Evolutionary conservation across 2,329 filamentous ascomycete species (phyloP), one percentile per base, ranked within the genome.

Genomic region (Chaetomiaceae sp.): DNA sequence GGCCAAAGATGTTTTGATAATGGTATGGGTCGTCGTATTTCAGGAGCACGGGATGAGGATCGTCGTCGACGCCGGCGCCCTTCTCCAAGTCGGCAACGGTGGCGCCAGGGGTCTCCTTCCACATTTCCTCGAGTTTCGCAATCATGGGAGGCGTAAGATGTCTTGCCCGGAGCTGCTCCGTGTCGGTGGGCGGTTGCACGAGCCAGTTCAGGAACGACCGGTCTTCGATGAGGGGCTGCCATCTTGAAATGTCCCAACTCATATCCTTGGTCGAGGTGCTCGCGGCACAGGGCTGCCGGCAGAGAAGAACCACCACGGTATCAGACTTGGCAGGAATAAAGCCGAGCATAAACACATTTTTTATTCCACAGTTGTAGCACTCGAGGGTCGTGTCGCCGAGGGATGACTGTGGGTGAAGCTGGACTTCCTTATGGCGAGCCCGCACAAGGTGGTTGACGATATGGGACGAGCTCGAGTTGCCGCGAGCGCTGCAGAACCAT

Each of bases 321-420:
- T 99, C 95, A 10, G 94, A 97, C 69, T 99, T 99, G 52, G 94
- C 94, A 9, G 94, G 95, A 62, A 99, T 99, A 69, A 99, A 99
- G 6, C 94, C 94, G 25, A 99, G 85, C 32, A 97, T 78, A 64
- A 99, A 99, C 44, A 96, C 92, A 69, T 99, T 99, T 75, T 96
- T 97, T n/a, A 90, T 96, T 42, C 92, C 94, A 71, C 94, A 99
- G 73, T 96, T 97, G 76, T 99, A 99, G 74, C 94, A 99, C 75
- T 99, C 94, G 58, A 99, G 81, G 33, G 95, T 89, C 1, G 94
- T 99, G 68, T 99, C 95, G 59, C 94, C 94, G 10, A 99, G 84
- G 7, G 90, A 86, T 16, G 94, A 97, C 62, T 86, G 85, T 7
- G 94, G 92, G 69, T 99, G 94, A 51, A 99, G 83, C 71, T 96